Percentiles rank a stretch among this genome's conserved stretches.
phyloP scores from a whole-genome alignment of 495 filamentous ascomycete genomes.

The Tuber aestivum region DNA sequence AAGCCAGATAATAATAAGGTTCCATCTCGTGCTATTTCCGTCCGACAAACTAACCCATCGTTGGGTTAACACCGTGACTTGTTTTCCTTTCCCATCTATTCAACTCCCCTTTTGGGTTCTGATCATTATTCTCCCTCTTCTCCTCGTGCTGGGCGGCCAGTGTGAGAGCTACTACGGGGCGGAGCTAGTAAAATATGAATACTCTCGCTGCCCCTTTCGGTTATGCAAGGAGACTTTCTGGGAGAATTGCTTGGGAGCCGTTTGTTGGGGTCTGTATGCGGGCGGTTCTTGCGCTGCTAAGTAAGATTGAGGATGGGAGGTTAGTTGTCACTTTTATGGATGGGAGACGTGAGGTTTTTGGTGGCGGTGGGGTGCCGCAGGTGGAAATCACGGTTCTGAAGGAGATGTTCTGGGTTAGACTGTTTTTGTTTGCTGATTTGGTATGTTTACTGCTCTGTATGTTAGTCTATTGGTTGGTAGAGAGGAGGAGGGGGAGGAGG shows the following conservation, averaged over 20 bases:
- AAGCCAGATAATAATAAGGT: too few species aligned
- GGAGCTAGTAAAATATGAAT: constrained; percentile 12
- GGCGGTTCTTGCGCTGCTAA: constrained; percentile 44
- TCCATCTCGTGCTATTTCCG: neutral
- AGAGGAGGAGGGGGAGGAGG: constrained; percentile 10
- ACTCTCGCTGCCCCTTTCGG: constrained; percentile 6
- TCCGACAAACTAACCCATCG: neutral
- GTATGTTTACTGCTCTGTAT: constrained; percentile 3
- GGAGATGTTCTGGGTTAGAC: constrained; percentile 57
- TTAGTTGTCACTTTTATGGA: constrained; percentile 45
- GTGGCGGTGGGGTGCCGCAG: constrained; percentile 35
- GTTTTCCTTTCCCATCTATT: neutral
- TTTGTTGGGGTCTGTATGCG: constrained; percentile 45
- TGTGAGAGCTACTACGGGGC: neutral
- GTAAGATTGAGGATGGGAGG: constrained; percentile 45
- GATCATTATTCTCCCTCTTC: neutral
- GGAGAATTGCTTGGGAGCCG: constrained; percentile 46
- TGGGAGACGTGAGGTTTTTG: constrained; percentile 35
- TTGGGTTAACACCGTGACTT: neutral
- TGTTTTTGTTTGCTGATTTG: constrained; percentile 64
- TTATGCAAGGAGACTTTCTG: neutral
- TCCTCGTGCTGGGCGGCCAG: neutral
- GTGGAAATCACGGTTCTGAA: constrained; percentile 52
- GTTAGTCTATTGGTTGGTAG: neutral
- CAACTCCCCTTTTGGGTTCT: neutral